Evolutionary conservation across 495 filamentous ascomycete species (phyloP).

Genomic region (Daldinia caldariorum): DNA sequence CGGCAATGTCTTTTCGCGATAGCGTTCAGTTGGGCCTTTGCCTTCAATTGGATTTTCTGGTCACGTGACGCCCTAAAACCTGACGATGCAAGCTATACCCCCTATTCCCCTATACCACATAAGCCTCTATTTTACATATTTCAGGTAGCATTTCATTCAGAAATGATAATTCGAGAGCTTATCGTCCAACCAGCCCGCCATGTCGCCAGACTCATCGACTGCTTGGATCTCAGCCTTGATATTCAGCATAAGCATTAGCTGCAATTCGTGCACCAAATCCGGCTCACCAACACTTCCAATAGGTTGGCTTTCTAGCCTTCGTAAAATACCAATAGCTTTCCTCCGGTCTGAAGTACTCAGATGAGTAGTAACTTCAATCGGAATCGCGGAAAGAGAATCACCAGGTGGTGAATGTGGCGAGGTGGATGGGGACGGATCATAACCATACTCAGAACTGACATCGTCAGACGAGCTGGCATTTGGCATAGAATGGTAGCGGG

Average conservation of each 20-base stretch:
- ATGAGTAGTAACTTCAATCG: conserved; percentile 44
- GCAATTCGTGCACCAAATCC: conserved; percentile 73
- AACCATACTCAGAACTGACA: conserved; percentile 10
- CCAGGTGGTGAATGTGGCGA: background rate
- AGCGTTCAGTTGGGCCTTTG: conserved; percentile 2
- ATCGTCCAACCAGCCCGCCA: conserved; percentile 72
- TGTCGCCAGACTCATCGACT: conserved; percentile 68
- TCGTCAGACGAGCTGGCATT: background rate
- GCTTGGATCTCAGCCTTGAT: conserved; percentile 92
- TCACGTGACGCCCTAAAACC: background rate
- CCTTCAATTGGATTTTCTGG: background rate
- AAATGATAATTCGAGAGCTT: conserved; percentile 36
- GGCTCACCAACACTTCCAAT: conserved; percentile 19
- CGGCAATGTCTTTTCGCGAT: background rate
- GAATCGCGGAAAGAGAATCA: conserved; percentile 49
- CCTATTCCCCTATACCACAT: background rate
- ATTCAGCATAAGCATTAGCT: conserved; percentile 86
- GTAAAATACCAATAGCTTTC: conserved; percentile 73
- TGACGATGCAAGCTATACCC: background rate
- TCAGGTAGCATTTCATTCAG: conserved; percentile 1
- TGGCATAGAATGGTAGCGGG: background rate
- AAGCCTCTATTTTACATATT: background rate
- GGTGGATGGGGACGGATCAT: background rate
- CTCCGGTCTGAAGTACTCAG: conserved; percentile 73
- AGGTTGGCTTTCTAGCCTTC: conserved; percentile 46